Conservation (phyloP, 2,329 filamentous ascomycete species). For the Apiospora phragmitis region DNA sequence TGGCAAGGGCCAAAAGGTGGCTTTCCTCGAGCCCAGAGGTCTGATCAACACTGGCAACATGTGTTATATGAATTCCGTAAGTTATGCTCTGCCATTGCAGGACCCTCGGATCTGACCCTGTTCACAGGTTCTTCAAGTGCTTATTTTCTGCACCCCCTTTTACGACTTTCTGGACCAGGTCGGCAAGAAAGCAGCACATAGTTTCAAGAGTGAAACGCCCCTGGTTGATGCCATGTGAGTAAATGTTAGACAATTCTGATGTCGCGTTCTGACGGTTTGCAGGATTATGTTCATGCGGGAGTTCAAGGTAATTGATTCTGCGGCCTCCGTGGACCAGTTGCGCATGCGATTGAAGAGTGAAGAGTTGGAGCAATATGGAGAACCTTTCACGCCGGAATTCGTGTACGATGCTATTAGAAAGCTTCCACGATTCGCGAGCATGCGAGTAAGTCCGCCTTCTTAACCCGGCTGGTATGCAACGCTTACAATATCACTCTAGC, state of each 20-base stretch:
- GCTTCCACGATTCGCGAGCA: constrained; percentile 84
- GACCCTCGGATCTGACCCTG: not conserved
- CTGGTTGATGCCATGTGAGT: constrained; percentile 89
- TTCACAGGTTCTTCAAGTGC: constrained; percentile 82
- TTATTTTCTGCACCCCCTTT: constrained; percentile 92
- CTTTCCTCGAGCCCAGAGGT: constrained; percentile 88
- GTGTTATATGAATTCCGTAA: constrained; percentile 99
- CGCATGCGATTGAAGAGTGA: constrained; percentile 73
- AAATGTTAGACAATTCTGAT: not conserved
- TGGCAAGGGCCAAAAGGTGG: constrained; percentile 62
- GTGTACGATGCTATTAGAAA: constrained; percentile 91
- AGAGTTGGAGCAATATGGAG: constrained; percentile 87
- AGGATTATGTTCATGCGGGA: constrained; percentile 97
- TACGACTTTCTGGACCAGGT: constrained; percentile 91
- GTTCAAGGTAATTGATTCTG: constrained; percentile 83
- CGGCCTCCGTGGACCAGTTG: constrained; percentile 71
- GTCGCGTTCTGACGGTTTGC: not conserved
- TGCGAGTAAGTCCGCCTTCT: constrained; percentile 66
- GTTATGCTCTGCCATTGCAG: constrained; percentile 34
- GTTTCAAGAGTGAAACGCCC: constrained; percentile 93
- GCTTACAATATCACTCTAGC: constrained; percentile 44
- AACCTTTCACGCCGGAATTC: constrained; percentile 89
- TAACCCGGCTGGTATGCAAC: constrained; percentile 11
- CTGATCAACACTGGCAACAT: constrained; percentile 97
- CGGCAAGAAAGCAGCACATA: constrained; percentile 79